Percentiles rank a stretch among this genome's conserved stretches.
Evolutionary conservation across 768 basidiomycete species (phyloP).

Genomic region (Dacryopinax spathularia): DNA sequence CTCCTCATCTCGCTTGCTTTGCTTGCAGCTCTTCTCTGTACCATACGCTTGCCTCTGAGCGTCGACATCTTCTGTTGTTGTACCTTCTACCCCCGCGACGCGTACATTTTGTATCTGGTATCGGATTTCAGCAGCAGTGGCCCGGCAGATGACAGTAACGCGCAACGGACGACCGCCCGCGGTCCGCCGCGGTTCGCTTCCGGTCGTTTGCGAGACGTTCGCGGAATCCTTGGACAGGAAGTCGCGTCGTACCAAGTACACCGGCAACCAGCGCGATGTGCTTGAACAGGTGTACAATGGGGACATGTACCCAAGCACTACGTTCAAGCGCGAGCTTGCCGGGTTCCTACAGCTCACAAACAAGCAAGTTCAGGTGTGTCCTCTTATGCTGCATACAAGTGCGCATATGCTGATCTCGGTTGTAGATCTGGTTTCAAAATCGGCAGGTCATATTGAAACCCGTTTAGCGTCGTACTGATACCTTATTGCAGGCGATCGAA

Average conservation of each 20-base stretch:
- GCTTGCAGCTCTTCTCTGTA: background rate
- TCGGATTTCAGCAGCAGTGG: background rate
- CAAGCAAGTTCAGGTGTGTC: background rate
- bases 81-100: background rate
- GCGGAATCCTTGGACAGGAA: background rate
- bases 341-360: background rate
- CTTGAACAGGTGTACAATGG: slow-evolving; percentile 2
- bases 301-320: background rate
- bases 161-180: background rate
- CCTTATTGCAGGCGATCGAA: background rate
- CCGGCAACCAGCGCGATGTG: background rate
- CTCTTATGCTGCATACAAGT: background rate
- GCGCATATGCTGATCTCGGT: background rate
- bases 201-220: background rate
- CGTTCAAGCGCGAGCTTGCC: slow-evolving; percentile 1
- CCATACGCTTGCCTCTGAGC: background rate
- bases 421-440: background rate
- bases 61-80: background rate
- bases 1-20: background rate
- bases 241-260: background rate
- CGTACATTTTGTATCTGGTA: background rate
- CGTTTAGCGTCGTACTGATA: background rate
- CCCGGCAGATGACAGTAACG: background rate
- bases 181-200: background rate
- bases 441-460: background rate